These are phyloP conservation scores for Umbelopsis sp. DNA, from an alignment of 192 early-diverging fungal genomes.

Conservation along the genomic window DNA sequence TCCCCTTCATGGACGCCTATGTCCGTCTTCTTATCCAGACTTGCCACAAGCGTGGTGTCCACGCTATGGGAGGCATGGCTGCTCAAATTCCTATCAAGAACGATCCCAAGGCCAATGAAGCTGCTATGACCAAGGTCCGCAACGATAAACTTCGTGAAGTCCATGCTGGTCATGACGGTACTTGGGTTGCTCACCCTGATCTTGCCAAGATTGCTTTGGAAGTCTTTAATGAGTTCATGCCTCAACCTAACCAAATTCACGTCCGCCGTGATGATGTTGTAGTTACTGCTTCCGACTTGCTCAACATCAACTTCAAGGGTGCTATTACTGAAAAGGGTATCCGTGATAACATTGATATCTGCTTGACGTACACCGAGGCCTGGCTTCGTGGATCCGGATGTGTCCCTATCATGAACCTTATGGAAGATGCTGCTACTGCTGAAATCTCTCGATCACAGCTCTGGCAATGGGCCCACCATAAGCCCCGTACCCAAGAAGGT, in stretches of 20 bases:
- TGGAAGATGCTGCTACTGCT: constrained; percentile 98
- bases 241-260: constrained; percentile 94
- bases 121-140: constrained; percentile 91
- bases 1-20: constrained; percentile 98
- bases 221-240: constrained; percentile 95
- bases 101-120: constrained; percentile 85
- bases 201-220: constrained; percentile 88
- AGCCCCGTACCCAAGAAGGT: constrained; percentile 80
- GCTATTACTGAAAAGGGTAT: constrained; percentile 90
- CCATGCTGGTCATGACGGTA: constrained; percentile 92
- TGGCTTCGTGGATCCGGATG: constrained; percentile 95
- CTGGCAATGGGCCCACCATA: constrained; percentile 96
- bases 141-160: constrained; percentile 97
- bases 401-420: constrained; percentile 97
- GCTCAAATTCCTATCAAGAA: constrained; percentile 99
- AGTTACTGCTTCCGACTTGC: constrained; percentile 79
- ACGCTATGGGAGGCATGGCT: constrained; percentile 99
- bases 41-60: constrained; percentile 97
- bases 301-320: constrained; percentile 74
- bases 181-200: constrained; percentile 97
- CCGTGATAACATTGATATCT: constrained; percentile 90
- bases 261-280: constrained; percentile 90
- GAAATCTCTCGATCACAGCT: constrained; percentile 97
- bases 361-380: constrained; percentile 92
- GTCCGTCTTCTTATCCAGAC: constrained; percentile 97